Conservation (phyloP, 2,329 filamentous ascomycete genomes). For the Pseudocercospora cruenta region DNA sequence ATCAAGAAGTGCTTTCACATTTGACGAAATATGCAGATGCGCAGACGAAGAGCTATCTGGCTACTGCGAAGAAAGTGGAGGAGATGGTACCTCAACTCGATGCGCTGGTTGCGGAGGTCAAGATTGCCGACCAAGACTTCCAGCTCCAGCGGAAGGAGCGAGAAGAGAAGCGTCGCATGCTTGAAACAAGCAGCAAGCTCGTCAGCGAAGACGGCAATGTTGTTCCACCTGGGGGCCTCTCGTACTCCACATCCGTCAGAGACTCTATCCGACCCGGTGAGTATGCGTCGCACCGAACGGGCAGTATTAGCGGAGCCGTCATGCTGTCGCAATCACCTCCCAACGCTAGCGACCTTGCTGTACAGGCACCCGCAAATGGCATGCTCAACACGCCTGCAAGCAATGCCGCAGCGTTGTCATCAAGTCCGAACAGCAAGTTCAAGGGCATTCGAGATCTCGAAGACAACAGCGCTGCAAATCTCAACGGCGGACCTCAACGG, state of each 20-base stretch:
- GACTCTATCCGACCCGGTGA: conserved; percentile 32
- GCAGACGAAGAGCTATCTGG: conserved; percentile 81
- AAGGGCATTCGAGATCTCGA: conserved; percentile 92
- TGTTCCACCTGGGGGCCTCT: conserved; percentile 32
- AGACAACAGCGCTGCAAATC: conserved; percentile 62
- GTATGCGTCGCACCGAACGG: conserved; percentile 26
- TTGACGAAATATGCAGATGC: conserved; percentile 91
- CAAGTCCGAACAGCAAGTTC: conserved; percentile 63
- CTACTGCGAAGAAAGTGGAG: conserved; percentile 84
- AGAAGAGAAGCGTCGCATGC: conserved; percentile 85
- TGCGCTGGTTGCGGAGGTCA: conserved; percentile 84
- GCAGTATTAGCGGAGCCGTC: conserved; percentile 27
- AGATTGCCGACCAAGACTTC: conserved; percentile 92
- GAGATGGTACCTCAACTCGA: conserved; percentile 85
- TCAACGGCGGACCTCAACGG: conserved; percentile 66
- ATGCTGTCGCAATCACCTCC: conserved; percentile 38
- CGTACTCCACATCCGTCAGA: conserved; percentile 33
- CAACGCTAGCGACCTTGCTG: conserved; percentile 22
- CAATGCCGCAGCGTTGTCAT: conserved; percentile 19
- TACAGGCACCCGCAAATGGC: conserved; percentile 30
- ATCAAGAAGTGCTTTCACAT: conserved; percentile 93
- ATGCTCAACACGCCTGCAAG: conserved; percentile 29
- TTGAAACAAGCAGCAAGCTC: conserved; percentile 81
- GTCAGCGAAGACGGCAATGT: conserved; percentile 37
- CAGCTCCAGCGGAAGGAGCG: conserved; percentile 93